phyloP scores from a whole-genome alignment of 192 early-diverging fungal species.

The Backusella luteola region DNA sequence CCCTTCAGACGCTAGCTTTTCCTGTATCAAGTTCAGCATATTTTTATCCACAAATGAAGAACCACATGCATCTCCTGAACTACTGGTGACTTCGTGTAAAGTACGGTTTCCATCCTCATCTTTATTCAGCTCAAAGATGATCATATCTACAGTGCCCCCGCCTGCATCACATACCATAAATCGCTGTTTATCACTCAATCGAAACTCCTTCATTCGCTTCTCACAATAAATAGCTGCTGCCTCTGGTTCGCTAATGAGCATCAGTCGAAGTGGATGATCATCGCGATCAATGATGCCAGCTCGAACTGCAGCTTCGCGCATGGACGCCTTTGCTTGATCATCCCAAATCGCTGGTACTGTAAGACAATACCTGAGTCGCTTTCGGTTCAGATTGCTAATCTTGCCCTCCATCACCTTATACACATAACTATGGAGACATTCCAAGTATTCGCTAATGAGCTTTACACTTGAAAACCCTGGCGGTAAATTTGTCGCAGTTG shows the following conservation, averaged over 20 bases:
- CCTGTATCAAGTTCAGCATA: conserved; percentile 37
- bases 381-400: not conserved
- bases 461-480: not conserved
- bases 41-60: conserved; percentile 43
- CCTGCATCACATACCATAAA: conserved; percentile 53
- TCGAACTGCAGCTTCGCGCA: conserved; percentile 43
- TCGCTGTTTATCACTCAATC: conserved; percentile 35
- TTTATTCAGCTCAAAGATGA: conserved; percentile 48
- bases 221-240: conserved; percentile 47
- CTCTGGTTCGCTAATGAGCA: conserved; percentile 45
- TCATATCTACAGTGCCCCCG: conserved; percentile 52
- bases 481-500: not conserved
- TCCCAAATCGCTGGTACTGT: conserved; percentile 56
- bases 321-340: conserved; percentile 40
- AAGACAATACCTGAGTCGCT: conserved; percentile 27
- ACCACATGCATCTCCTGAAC: conserved; percentile 46
- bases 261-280: conserved; percentile 41
- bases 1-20: conserved; percentile 33
- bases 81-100: conserved; percentile 44
- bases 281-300: conserved; percentile 36
- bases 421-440: conserved; percentile 4
- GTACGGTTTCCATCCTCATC: conserved; percentile 37
- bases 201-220: conserved; percentile 39
- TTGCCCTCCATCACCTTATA: not conserved
- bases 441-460: conserved; percentile 11